Base-by-base conservation (phyloP, 352 stramenopile genomes). In the Globisporangium carolinianum region DNA sequence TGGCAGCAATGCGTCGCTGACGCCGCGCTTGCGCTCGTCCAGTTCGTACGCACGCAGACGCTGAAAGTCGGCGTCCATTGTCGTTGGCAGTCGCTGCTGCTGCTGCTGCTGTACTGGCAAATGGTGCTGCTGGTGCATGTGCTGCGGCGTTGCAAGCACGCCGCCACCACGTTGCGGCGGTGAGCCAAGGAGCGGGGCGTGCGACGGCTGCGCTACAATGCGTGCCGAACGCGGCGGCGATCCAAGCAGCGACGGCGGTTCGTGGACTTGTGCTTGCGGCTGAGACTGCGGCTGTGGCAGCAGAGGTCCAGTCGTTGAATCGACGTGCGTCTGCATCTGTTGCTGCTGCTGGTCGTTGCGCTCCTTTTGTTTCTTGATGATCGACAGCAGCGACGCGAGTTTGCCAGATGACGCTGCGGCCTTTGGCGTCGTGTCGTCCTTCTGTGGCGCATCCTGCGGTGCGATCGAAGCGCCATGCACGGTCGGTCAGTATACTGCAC, bases 361-460 rank as follows among this genome's bases (percentile, higher is more conserved):
- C 42, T 85, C 79, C 47, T 91, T 91, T 53, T 88, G 82, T 51
- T 91, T 86, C 68, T 93, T 93, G 62, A 93, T 78, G 43, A 91
- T 89, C 9, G 80, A 90, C 39, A 94, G 55, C 47, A 94, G 62
- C 41, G 82, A 92, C 7, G 84, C 79, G 35, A 94, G 59, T 32
- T 87, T 86, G 41, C 77, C 76, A 6, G 73, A 54, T 4, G 73
- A 84, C 0, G 73, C 58, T 24, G 65, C 74, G 3, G 75, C 63
- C 24, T 65, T 75, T 5, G 73, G 63, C 24, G 75, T 76, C 4
- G 62, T 53, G 58, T 77, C 76, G 51, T 56, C 46, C 7, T 46
- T 52, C 14, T 56, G 46, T 5, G 43, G 38, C 71, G 58, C 55
- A 1, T 72, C 55, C 47, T 73, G 57, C 54, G 65, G 36, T 57